Base-by-base conservation (phyloP, 306 rosid genomes). In the Lathyrus tuberosus region DNA sequence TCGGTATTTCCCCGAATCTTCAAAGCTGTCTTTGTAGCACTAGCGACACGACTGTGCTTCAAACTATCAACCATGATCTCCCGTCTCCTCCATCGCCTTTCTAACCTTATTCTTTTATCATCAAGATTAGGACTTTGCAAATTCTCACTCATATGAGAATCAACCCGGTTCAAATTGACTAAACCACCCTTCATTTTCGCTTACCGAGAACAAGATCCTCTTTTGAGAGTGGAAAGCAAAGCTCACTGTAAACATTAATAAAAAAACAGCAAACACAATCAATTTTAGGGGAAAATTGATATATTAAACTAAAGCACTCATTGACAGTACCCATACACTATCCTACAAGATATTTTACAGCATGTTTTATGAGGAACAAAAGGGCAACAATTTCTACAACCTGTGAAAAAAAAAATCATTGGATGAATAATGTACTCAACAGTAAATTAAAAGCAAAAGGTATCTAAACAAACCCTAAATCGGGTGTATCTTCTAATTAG, bases 1-100 rank as follows among this genome's bases (percentile, higher is more conserved):
- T 24, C 4, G 20, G 14, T 33, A 31, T 41, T 17, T 54, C 43
- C 22, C 35, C 12, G 9, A 41, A 28, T 57, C 65, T 49, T 72
- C 10, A 10, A 43, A 31, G 28, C 10, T 60, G 20, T 60, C 59
- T 18, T 67, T 38, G 47, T 52, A 78, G 65, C 51, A 37, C 59
- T 20, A 20, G 20, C 16, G 5, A 17, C 6, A 65, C 15, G 7
- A 1, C 16, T 65, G 17, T 8, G 8, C 56, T 37, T 40, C 40
- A 65, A 48, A 46, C 43, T 62, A 40, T 10, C 51, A 40, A 6
- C n/a, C 16, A 11, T 5, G 38, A 15, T 26, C 75, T 66, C 82
- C 43, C 48, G 6, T 78, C 92, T 79, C 80, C 38, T 89, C 85
- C 37, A 75, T 51, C 84, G 70, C 76, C 88, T 89, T 47, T 20